Evolutionary conservation across 1,284 basidiomycete species (phyloP).

Genomic region (Cutaneotrichosporon mucoides): DNA sequence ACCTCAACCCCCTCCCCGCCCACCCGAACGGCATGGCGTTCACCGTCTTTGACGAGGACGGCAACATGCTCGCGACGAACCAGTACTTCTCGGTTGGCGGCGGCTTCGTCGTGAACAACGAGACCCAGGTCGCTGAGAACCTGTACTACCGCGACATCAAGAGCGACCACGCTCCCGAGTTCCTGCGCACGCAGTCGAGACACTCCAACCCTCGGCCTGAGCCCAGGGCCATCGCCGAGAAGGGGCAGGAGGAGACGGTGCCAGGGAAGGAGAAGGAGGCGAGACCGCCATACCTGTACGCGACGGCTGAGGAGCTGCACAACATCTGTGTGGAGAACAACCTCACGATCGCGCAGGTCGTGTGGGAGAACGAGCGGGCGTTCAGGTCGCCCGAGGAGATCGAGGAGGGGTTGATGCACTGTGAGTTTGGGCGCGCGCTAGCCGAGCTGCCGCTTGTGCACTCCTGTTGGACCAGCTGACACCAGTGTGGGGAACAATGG

Average conservation of each 20-base stretch:
- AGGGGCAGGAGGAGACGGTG: background rate
- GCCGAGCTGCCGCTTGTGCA: no score
- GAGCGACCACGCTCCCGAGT: constrained; percentile 69
- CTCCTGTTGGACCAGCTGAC: no score
- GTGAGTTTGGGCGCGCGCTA: no score
- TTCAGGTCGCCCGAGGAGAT: constrained; percentile 74
- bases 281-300: constrained; percentile 57
- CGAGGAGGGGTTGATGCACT: constrained; percentile 59
- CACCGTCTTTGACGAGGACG: constrained; percentile 72
- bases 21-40: constrained; percentile 87
- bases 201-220: background rate
- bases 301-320: constrained; percentile 26
- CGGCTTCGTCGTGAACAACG: constrained; percentile 64
- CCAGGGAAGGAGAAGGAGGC: background rate
- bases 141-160: constrained; percentile 95
- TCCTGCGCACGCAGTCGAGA: constrained; percentile 62
- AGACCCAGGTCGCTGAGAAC: constrained; percentile 74
- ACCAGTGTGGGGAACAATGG: constrained; percentile 88
- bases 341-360: constrained; percentile 90
- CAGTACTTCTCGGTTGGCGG: constrained; percentile 87
- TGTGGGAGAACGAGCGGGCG: constrained; percentile 88
- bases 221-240: constrained; percentile 4
- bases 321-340: constrained; percentile 45
- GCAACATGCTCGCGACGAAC: constrained; percentile 86
- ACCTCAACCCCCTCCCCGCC: constrained; percentile 38